Evolutionary conservation across 169 alveolate genomes (phyloP).

Genomic region (Perkinsus olseni): DNA sequence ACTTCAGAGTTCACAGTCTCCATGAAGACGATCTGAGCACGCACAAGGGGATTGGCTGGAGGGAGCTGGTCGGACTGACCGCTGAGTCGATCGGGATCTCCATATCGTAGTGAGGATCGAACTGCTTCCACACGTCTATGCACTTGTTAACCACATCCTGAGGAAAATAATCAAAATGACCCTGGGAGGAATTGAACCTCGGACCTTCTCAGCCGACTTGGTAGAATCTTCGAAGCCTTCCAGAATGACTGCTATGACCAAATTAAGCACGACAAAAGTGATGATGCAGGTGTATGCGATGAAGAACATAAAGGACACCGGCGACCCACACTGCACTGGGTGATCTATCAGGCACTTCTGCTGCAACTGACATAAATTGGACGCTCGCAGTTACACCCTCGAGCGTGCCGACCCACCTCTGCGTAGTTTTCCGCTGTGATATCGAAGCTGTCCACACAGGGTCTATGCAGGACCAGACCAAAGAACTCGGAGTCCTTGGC

Average conservation of each 20-base stretch:
- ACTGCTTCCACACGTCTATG: conserved; percentile 5
- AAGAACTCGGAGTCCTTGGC: background rate
- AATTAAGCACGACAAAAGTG: conserved; percentile 16
- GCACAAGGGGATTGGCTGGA: background rate
- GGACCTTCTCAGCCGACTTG: background rate
- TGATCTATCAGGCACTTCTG: conserved; percentile 10
- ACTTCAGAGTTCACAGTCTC: background rate
- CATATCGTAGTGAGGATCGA: conserved; percentile 4
- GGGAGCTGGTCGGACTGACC: background rate
- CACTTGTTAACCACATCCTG: background rate
- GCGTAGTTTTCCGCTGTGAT: background rate
- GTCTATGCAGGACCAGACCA: conserved; percentile 12
- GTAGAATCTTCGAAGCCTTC: conserved; percentile 26
- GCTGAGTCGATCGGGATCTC: background rate
- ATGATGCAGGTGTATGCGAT: conserved; percentile 15
- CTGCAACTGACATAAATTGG: background rate
- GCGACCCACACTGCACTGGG: conserved; percentile 22
- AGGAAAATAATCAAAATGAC: background rate
- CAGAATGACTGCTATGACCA: conserved; percentile 29
- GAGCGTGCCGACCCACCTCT: background rate
- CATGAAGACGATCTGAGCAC: background rate
- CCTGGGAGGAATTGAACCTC: background rate
- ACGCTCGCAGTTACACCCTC: background rate
- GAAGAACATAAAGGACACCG: conserved; percentile 9
- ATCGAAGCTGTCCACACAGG: conserved; percentile 24